Evolutionary conservation across 2,329 filamentous ascomycete genomes (phyloP).

Genomic region (Tolypocladium ovalisporum): DNA sequence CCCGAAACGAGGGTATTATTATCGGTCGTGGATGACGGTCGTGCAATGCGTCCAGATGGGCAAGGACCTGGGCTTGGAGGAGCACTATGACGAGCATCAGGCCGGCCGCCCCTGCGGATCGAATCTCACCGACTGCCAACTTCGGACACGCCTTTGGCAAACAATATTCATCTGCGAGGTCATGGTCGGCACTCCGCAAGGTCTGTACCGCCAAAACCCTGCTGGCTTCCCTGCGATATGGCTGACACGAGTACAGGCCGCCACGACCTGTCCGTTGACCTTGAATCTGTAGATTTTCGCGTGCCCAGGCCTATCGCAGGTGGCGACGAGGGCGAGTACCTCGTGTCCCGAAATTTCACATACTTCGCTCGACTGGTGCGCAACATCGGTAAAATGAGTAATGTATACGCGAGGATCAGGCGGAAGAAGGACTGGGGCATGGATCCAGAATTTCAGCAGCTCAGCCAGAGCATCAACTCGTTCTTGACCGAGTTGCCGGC

Average conservation of each 20-base stretch:
- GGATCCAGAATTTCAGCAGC: constrained; percentile 70
- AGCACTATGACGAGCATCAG: constrained; percentile 72
- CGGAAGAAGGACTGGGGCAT: constrained; percentile 77
- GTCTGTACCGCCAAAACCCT: constrained; percentile 28
- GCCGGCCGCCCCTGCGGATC: constrained; percentile 60
- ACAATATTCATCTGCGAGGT: constrained; percentile 75
- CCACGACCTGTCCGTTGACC: constrained; percentile 64
- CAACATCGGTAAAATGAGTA: constrained; percentile 68
- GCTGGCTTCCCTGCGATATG: not conserved
- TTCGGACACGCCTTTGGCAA: constrained; percentile 86
- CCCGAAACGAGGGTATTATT: constrained; percentile 90
- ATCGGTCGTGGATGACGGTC: constrained; percentile 92
- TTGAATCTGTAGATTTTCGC: constrained; percentile 66
- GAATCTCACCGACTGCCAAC: constrained; percentile 62
- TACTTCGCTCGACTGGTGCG: constrained; percentile 70
- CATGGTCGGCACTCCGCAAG: constrained; percentile 91
- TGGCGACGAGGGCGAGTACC: constrained; percentile 63
- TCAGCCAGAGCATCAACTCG: constrained; percentile 64
- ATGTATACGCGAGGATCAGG: constrained; percentile 62
- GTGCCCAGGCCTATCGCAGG: constrained; percentile 53
- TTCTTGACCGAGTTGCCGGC: constrained; percentile 70
- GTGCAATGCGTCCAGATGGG: constrained; percentile 89
- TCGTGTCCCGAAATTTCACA: constrained; percentile 72
- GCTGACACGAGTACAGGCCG: constrained; percentile 43
- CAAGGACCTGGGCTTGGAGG: constrained; percentile 80